Base-by-base conservation (phyloP, 2,329 filamentous ascomycete species). In the Hortaea werneckii region DNA sequence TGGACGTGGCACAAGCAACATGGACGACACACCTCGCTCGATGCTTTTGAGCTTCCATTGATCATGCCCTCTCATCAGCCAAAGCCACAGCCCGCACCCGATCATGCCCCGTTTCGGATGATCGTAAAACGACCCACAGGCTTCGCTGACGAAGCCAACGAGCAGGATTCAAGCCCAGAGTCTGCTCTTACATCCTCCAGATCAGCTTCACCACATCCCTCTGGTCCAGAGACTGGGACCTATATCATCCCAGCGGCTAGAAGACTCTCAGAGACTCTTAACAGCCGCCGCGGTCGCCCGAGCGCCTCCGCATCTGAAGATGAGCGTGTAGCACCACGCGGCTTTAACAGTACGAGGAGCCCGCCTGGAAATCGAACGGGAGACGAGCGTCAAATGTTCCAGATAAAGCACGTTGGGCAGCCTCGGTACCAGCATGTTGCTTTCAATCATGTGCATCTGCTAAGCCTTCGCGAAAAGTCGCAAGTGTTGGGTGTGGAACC, bases 401-500 rank as follows among this genome's bases (percentile, higher is more conserved):
- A 43, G 30, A 54, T 54, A 29, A 58, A 60, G 40, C 49, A 47
- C 20, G 43, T 58, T 9, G 50, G 51, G 7, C 30, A 43, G 12
- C 50, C 54, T 8, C 49, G 55, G 28, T 50, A 54, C 42, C 45
- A 46, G 0, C 46, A 54, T 37, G 51, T 62, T 1, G 54, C 55
- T 5, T 42, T 44, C 20, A 47, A 55, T n/a, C 47, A 61, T 28
- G 60, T 62, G 4, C 58, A 61, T 44, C 46, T 46, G 6, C 50
- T 61, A 20, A 50, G 48, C 30, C 48, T 51, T 12, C 43, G 44
- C 1, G 58, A 62, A 12, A 59, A 62, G 44, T 40, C 43, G 5
- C 47, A 46, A 32, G 48, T 63, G 45, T 50, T 63, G 10, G 52
- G 53, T 7, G 50, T 53, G n/a, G 53, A 56, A 35, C 50, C 54